Conservation (phyloP, 2,329 filamentous ascomycete species). For the Xylaria sp. region DNA sequence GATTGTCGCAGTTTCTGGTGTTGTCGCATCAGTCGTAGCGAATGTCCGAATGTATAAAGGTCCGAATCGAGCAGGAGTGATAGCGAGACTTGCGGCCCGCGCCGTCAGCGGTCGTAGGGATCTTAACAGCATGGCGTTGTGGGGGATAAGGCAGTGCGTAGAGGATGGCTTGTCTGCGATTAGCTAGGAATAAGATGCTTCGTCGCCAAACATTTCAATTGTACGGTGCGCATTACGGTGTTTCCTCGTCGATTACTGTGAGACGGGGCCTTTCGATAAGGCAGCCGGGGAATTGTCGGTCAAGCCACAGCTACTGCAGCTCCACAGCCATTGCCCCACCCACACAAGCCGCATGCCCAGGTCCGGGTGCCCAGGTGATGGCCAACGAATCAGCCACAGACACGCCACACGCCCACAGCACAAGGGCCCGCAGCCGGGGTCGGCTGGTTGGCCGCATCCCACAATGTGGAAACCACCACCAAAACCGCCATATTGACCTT, state of each 20-base stretch:
- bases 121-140: constrained; percentile 32
- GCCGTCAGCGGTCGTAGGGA: constrained; percentile 32
- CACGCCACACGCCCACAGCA: constrained; percentile 11
- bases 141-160: background rate
- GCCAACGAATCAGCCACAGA: background rate
- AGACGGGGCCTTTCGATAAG: constrained; percentile 1
- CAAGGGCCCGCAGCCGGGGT: constrained; percentile 1
- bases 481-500: constrained; percentile 26
- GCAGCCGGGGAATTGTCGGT: constrained; percentile 17
- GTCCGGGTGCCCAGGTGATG: background rate
- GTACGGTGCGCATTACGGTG: constrained; percentile 8
- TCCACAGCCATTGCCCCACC: no score
- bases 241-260: constrained; percentile 11
- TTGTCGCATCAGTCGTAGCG: constrained; percentile 14
- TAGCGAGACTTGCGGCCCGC: constrained; percentile 9
- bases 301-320: constrained; percentile 27
- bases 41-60: constrained; percentile 30
- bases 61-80: background rate
- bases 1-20: background rate
- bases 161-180: background rate
- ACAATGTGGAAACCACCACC: constrained; percentile 31
- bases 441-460: constrained; percentile 19
- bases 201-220: constrained; percentile 17
- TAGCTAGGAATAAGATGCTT: background rate
- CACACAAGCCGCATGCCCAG: no score